Evolutionary conservation across 2,329 filamentous ascomycete species (phyloP), one percentile per base, ranked within the genome.

Genomic region (Aspergillus glaucus): DNA sequence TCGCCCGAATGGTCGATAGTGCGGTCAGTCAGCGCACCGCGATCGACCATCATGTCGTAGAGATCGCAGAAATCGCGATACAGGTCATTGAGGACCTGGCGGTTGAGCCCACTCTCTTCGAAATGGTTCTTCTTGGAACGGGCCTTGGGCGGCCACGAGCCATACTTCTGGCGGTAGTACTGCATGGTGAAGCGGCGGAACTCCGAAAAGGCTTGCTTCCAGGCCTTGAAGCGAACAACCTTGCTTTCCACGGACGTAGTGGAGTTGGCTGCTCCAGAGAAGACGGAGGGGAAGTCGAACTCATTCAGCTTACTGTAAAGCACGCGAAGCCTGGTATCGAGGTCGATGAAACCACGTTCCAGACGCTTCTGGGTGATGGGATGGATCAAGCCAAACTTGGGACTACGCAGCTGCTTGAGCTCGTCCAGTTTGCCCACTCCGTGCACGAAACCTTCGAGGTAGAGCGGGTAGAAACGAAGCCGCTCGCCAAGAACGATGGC

Each of bases 61-160:
- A 97, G 75, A 36, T 84, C 81, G 57, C 87, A 88, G 61, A 96
- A 81, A 65, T 98, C 92, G 22, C 82, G 79, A 69, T 96, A 97
- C 7, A 97, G 72, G 40, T 88, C 84, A 62, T 83, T 82, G 39
- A 96, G 75, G 5, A 95, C 88, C 41, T 89, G 71, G 21, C 93
- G 80, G 67, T 96, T 96, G 19, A 97, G 77, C 0, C 92, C 92
- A 57, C 83, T 87, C 58, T 91, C 89, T 24, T 87, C 85, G 55
- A 95, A 88, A 1, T 85, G 80, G 63, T 95, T 95, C 78, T 94
- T 95, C 77, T 94, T 95, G 59, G 84, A 92, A 60, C 80, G 86
- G 2, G 90, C 89, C 66, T 93, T 95, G 7, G 93, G 92, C 2
- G 93, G 91, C 92, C 92, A 88, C 26, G 82, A 78, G n/a, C 84